Conservation (phyloP, 768 basidiomycete genomes). For the Phylloporus arenicola region DNA sequence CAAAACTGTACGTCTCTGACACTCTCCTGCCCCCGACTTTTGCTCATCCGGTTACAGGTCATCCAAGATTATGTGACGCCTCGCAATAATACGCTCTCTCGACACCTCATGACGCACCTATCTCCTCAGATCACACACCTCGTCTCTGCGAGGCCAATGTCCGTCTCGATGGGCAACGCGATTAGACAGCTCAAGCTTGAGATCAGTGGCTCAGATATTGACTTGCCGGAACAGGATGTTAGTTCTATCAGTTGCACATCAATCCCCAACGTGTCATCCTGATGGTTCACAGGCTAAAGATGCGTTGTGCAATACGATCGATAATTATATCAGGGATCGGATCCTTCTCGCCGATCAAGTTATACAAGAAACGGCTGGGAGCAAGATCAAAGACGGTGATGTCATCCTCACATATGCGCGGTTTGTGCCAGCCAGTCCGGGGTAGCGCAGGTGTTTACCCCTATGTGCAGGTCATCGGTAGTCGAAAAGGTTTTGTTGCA, state of each 20-base stretch:
- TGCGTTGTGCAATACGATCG: slow-evolving; percentile 75
- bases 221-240: slow-evolving; percentile 93
- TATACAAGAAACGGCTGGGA: slow-evolving; percentile 81
- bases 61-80: slow-evolving; percentile 90
- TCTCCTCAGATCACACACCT: slow-evolving; percentile 91
- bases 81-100: slow-evolving; percentile 76
- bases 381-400: slow-evolving; percentile 93
- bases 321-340: slow-evolving; percentile 89
- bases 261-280: neutral
- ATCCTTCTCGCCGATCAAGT: slow-evolving; percentile 92
- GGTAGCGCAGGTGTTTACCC: neutral
- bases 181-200: slow-evolving; percentile 93
- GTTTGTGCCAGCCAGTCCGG: slow-evolving; percentile 35
- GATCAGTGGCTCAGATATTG: slow-evolving; percentile 87
- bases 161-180: slow-evolving; percentile 91
- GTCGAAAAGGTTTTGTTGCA: slow-evolving; percentile 85
- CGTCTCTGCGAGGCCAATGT: slow-evolving; percentile 83
- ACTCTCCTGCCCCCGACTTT: neutral
- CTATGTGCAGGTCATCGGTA: slow-evolving; percentile 70
- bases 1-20: slow-evolving; percentile 63
- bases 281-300: slow-evolving; percentile 69
- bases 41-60: slow-evolving; percentile 45
- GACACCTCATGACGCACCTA: slow-evolving; percentile 87
- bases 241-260: slow-evolving; percentile 13
- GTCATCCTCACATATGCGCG: slow-evolving; percentile 90